Percentiles rank a stretch among this genome's conserved stretches.
phyloP scores from a whole-genome alignment of 192 early-diverging fungal genomes.

The Neocallimastix lanati region DNA sequence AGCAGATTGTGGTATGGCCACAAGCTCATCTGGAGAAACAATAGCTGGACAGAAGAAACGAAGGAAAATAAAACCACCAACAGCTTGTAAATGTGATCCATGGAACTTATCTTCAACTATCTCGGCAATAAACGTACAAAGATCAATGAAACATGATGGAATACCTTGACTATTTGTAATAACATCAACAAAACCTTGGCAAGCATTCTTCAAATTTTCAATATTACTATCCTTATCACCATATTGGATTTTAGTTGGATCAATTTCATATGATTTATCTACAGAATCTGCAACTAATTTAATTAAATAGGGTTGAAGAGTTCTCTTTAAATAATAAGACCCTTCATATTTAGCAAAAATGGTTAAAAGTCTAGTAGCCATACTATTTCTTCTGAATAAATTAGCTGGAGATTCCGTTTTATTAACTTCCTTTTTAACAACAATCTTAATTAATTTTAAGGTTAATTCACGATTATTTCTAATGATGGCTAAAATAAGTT shows the following conservation, averaged over 20 bases:
- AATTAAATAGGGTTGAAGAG: constrained; percentile 60
- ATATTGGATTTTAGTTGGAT: constrained; percentile 49
- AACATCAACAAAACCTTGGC: constrained; percentile 60
- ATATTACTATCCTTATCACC: constrained; percentile 55
- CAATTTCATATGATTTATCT: constrained; percentile 75
- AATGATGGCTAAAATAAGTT: constrained; percentile 59
- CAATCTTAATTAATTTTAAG: constrained; percentile 53
- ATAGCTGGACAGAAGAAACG: constrained; percentile 92
- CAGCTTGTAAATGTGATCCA: constrained; percentile 63
- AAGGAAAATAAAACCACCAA: constrained; percentile 88
- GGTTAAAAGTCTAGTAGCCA: constrained; percentile 73
- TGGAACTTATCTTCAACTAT: constrained; percentile 68
- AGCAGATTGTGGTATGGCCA: constrained; percentile 29
- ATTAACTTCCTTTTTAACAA: constrained; percentile 69
- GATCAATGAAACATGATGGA: constrained; percentile 53
- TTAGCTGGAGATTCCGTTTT: constrained; percentile 63
- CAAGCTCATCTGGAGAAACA: constrained; percentile 73
- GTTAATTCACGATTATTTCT: constrained; percentile 24
- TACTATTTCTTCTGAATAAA: constrained; percentile 79
- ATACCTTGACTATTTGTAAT: constrained; percentile 55
- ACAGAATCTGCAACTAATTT: constrained; percentile 42
- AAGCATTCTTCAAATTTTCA: constrained; percentile 56
- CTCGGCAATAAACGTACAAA: constrained; percentile 61
- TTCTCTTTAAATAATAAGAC: constrained; percentile 56
- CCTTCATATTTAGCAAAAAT: constrained; percentile 68